phyloP scores from a whole-genome alignment of 2,329 filamentous ascomycete species.

The Dryadomyces sulphureus region DNA sequence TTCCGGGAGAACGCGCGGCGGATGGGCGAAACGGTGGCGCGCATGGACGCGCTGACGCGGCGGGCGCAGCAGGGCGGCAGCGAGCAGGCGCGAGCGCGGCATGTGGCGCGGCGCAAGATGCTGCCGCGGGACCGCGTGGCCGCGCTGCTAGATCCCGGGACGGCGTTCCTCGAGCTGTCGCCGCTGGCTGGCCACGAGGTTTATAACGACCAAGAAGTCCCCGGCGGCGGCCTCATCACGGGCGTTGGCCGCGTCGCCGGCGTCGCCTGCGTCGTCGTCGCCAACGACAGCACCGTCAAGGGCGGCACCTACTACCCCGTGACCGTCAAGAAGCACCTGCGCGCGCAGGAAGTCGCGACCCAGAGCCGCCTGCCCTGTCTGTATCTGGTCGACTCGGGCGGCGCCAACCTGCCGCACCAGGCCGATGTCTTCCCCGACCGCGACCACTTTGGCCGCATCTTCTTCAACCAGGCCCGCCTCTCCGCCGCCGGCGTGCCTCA shows the following conservation, averaged over 20 bases:
- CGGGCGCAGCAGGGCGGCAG: conserved; percentile 64
- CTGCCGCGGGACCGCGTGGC: conserved; percentile 79
- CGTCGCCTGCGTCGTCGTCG: conserved; percentile 82
- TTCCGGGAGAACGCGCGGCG: conserved; percentile 68
- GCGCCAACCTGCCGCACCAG: conserved; percentile 88
- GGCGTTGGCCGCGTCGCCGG: conserved; percentile 84
- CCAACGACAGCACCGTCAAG: conserved; percentile 95
- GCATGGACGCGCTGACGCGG: conserved; percentile 54
- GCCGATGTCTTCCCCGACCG: conserved; percentile 90
- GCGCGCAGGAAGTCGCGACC: conserved; percentile 78
- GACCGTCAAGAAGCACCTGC: conserved; percentile 92
- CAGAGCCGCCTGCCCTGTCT: conserved; percentile 81
- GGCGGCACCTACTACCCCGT: conserved; percentile 95
- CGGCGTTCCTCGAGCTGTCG: conserved; percentile 84
- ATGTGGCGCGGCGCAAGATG: conserved; percentile 83
- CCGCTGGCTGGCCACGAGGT: conserved; percentile 68
- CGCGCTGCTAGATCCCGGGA: conserved; percentile 75
- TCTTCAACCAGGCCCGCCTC: conserved; percentile 96
- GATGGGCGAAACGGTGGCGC: conserved; percentile 59
- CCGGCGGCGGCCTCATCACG: conserved; percentile 82
- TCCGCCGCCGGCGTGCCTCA: conserved; percentile 79
- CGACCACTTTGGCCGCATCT: conserved; percentile 93
- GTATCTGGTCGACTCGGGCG: conserved; percentile 91
- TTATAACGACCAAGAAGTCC: conserved; percentile 53
- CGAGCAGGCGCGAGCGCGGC: conserved; percentile 73